Evolutionary conservation across 1,284 basidiomycete species (phyloP).

Genomic region (Cutaneotrichosporon sp.): DNA sequence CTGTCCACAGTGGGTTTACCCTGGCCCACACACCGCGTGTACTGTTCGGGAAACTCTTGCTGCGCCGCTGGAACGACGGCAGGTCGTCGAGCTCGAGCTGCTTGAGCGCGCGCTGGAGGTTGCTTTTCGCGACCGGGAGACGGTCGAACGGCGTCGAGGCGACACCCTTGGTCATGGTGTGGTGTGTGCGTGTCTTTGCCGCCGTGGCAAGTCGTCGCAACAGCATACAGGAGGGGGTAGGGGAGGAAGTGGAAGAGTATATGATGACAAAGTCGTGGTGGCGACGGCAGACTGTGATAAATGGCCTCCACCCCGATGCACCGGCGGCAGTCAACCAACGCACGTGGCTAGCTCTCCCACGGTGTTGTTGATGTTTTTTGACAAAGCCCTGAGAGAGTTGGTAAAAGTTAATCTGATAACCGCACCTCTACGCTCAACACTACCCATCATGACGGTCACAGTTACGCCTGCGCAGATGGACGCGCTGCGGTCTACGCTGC

Average conservation of each 20-base stretch:
- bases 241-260: neutral
- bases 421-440: neutral
- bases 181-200: neutral
- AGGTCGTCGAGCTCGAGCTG: conserved; percentile 41
- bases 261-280: neutral
- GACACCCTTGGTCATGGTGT: too few species aligned
- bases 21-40: conserved; percentile 59
- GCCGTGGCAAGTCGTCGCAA: neutral
- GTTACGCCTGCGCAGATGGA: conserved; percentile 41
- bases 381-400: neutral
- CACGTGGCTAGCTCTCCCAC: neutral
- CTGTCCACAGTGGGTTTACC: conserved; percentile 71
- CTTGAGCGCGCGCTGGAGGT: conserved; percentile 30
- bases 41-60: conserved; percentile 54
- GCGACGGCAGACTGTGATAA: too few species aligned
- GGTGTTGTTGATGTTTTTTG: neutral
- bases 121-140: conserved; percentile 32
- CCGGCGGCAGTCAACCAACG: neutral
- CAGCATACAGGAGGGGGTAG: neutral
- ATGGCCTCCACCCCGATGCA: too few species aligned
- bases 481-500: conserved; percentile 53
- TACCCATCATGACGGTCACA: conserved; percentile 30
- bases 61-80: conserved; percentile 68
- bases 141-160: conserved; percentile 23
- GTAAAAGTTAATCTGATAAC: conserved; percentile 3